Evolutionary conservation across 116 monocot species (phyloP), one percentile per base, ranked within the genome.

Genomic region (Cymodocea nodosa): DNA sequence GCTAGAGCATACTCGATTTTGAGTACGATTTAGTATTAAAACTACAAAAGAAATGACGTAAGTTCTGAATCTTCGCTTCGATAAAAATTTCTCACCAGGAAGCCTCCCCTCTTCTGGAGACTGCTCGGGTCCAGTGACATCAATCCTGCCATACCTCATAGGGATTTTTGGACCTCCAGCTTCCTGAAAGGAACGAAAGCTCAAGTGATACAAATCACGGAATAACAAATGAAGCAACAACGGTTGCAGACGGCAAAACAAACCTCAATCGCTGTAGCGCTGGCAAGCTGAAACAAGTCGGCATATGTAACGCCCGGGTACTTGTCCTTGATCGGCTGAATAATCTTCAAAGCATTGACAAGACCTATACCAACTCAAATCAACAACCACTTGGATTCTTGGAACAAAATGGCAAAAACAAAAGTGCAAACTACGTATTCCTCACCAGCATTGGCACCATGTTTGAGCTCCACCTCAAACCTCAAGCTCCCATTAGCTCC

Each of bases 101-200:
- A 97, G 91, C 65, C 71, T 90, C 39, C 97, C 88, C 67, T 97
- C 97, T 20, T 76, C 81, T 53, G 91, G 91, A 36, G 88, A 97
- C 64, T 91, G 82, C 50, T 91, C 91, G 23, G 97, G 85, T 63
- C 68, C 78, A 50, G 77, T 75, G 37, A 91, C 85, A 78, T 97
- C 91, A 34, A 84, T 60, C 65, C 97, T 83, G 52, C 97, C 91
- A 72, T 97, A 97, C 65, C 82, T 91, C 97, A 91, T 97, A 39
- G 97, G 91, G 56, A 97, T 97, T 78, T 91, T 91, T 9, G 97
- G 91, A 12, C 88, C 91, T 64, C 91, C 97, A 75, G 91, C 97
- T 52, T 91, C 97, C 97, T 97, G 54, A 68, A 56, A 39, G 40
- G 13, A 57, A 18, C 52, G 40, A 56, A 44, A 44, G 44, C 44